Evolutionary conservation across 805 yeast genomes (phyloP), one percentile per base, ranked within the genome.

Genomic region (Metschnikowia koreensis): DNA sequence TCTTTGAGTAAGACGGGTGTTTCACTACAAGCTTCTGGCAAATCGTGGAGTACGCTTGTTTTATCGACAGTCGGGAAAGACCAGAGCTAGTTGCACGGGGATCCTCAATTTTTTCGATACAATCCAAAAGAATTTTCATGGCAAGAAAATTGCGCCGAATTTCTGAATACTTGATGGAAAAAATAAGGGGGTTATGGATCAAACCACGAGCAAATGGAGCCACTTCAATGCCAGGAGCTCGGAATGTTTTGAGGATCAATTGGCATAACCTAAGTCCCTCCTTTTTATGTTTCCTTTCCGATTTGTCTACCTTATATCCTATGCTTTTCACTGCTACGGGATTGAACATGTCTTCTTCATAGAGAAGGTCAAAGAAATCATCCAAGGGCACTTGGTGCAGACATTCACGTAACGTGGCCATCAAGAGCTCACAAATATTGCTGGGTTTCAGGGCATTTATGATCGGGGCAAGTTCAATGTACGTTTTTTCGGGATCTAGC

Each of bases 111-210:
- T 67, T 65, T 33, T 69, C 60, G 44, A 73, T 54, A 33, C 70
- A 60, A 48, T 70, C 75, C 34, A 56, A 63, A 26, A 74, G 58
- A 38, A 74, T 68, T 50, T 73, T 73, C 17, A 73, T 66, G 0
- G 78, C 78, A 49, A 74, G 60, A 50, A 74, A 73, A 2, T 74
- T 69, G 49, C 78, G 62, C 46, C 71, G 63, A n/a, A 74, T 60
- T 53, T 74, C 78, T 55, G 73, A 77, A 55, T 69, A 70, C 56
- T 72, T 74, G 36, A 74, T 66, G 44, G 66, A 64, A 15, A 63
- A 49, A 28, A 71, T 53, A 56, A 29, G 27, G 5, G 17, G n/a
- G 29, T 39, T 39, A 12, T 39, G 12, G n/a, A 39, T n/a, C 39
- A 37, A n/a, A 15, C 39, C 17, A 5, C 10, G 11, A 3, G 17